These are phyloP conservation scores for Butyriboletus loyo DNA, from an alignment of 768 basidiomycete species.

Conservation along the genomic window DNA sequence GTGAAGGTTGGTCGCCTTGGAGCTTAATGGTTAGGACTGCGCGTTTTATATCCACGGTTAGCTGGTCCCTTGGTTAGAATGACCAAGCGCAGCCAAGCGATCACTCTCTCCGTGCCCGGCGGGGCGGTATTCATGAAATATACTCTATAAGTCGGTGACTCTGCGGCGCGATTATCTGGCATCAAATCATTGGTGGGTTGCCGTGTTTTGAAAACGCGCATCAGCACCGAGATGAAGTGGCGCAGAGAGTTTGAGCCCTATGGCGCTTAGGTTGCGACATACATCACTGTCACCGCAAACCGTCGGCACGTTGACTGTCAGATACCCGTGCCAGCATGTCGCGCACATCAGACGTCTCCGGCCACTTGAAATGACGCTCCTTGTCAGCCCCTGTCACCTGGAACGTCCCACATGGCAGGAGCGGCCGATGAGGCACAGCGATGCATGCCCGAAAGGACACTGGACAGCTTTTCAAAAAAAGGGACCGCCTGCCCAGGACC, in stretches of 20 bases:
- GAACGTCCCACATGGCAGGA: slow-evolving; percentile 9
- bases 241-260: slow-evolving; percentile 7
- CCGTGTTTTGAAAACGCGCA: slow-evolving; percentile 16
- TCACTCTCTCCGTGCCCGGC: slow-evolving; percentile 19
- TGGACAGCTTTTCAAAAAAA: slow-evolving; percentile 6
- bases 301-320: slow-evolving; percentile 7
- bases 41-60: slow-evolving; percentile 6
- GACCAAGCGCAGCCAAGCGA: neutral
- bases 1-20: slow-evolving; percentile 6
- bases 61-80: slow-evolving; percentile 2
- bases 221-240: slow-evolving; percentile 17
- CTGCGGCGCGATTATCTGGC: slow-evolving; percentile 21
- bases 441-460: neutral
- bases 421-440: slow-evolving; percentile 19
- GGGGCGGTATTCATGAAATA: slow-evolving; percentile 18
- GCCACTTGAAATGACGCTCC: slow-evolving; percentile 6
- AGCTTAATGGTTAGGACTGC: slow-evolving; percentile 8
- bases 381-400: slow-evolving; percentile 13
- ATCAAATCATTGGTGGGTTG: slow-evolving; percentile 4
- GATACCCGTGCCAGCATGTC: slow-evolving; percentile 2
- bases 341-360: neutral
- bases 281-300: slow-evolving; percentile 1
- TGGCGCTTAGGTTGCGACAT: slow-evolving; percentile 1
- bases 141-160: slow-evolving; percentile 12
- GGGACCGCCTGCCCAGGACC: slow-evolving; percentile 10